Percentiles rank a stretch among this genome's conserved stretches.
Conservation (phyloP, 164 flowering plant genomes). For the Magnolia officinalis region DNA sequence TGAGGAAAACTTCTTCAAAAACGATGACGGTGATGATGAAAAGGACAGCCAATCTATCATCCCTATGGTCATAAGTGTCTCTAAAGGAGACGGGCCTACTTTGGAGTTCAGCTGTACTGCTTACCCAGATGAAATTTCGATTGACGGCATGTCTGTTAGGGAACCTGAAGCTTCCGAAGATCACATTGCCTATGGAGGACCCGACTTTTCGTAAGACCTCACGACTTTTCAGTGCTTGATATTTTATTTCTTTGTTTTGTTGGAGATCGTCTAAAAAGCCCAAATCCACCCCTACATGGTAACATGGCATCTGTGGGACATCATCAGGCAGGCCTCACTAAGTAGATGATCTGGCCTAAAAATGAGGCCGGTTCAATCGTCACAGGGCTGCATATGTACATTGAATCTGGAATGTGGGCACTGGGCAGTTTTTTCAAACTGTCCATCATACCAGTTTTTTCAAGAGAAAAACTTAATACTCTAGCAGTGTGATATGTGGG, state of each 20-base stretch:
- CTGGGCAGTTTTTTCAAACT: no score
- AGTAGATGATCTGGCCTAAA: not conserved
- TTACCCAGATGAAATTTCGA: constrained; percentile 60
- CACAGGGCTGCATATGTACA: no score
- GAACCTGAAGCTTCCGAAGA: constrained; percentile 59
- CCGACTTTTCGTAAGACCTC: constrained; percentile 69
- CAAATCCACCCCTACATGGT: not conserved
- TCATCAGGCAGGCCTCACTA: not conserved
- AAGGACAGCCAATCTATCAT: constrained; percentile 34
- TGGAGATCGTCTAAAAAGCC: not conserved
- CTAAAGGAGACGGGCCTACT: constrained; percentile 50
- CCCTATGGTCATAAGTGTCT: constrained; percentile 55
- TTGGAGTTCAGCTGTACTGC: constrained; percentile 69
- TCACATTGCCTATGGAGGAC: constrained; percentile 71
- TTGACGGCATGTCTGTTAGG: constrained; percentile 60
- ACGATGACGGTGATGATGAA: constrained; percentile 16
- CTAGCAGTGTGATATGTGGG: no score
- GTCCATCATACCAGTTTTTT: no score
- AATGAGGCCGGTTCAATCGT: no score
- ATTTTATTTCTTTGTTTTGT: not conserved
- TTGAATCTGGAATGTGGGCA: no score
- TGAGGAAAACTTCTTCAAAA: constrained; percentile 32
- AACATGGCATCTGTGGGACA: not conserved
- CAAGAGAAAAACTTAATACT: no score
- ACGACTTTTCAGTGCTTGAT: not conserved